Evolutionary conservation across 176 grass and related monocot genomes (phyloP).

Genomic region (Aegilops longissima): DNA sequence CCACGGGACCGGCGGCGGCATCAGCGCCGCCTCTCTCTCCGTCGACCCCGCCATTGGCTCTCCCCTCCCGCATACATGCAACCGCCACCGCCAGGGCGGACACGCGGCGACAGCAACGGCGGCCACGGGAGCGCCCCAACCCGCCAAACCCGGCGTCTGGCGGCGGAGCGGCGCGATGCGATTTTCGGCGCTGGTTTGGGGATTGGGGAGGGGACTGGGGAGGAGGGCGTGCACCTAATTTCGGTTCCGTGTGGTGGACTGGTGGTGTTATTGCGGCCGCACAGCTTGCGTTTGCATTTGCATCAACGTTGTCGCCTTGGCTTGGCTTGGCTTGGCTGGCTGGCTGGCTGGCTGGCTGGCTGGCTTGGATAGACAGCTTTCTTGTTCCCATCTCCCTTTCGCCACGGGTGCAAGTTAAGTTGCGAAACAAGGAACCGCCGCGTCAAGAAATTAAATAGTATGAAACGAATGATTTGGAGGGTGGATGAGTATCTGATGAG

Average conservation of each 20-base stretch:
- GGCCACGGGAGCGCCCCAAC: neutral
- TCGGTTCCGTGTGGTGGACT: neutral
- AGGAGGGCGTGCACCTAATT: neutral
- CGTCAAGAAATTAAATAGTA: neutral
- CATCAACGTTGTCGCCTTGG: neutral
- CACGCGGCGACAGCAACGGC: neutral
- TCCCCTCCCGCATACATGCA: constrained; percentile 50
- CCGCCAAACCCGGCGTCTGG: neutral
- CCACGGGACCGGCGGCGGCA: neutral
- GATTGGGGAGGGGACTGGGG: neutral
- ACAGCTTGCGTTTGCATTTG: constrained; percentile 6
- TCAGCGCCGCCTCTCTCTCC: neutral
- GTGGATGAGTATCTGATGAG: neutral
- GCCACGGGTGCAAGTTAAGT: neutral
- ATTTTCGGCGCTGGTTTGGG: neutral
- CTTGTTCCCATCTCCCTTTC: constrained; percentile 19
- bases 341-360: neutral
- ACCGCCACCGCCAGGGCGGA: constrained; percentile 23
- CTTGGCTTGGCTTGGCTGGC: neutral
- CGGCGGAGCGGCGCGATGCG: neutral
- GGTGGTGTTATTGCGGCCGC: constrained; percentile 25
- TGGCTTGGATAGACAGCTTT: neutral
- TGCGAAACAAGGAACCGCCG: neutral
- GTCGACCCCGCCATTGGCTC: constrained; percentile 25
- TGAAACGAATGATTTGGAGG: neutral